These are phyloP conservation scores for Rubia balearica DNA, from an alignment of 305 asterid genomes.

Conservation along the genomic window DNA sequence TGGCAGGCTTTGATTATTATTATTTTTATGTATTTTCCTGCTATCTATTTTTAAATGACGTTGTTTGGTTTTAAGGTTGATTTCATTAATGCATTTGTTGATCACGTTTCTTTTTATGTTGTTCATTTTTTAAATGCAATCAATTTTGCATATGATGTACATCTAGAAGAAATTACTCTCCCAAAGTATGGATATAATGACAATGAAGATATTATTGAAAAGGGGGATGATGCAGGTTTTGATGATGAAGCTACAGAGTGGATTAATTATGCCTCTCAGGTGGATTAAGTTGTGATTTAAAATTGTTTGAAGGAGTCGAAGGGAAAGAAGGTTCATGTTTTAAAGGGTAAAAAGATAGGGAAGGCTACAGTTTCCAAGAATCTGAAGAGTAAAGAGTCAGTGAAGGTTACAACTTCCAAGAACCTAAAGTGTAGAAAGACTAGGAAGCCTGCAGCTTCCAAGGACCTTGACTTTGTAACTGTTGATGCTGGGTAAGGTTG, in stretches of 20 bases:
- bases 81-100: not conserved
- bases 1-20: too few species aligned
- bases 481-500: not conserved
- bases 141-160: not conserved
- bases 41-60: too few species aligned
- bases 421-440: too few species aligned
- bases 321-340: not conserved
- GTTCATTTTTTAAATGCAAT: not conserved
- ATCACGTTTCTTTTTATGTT: not conserved
- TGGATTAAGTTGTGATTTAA: not conserved
- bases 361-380: too few species aligned
- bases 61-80: too few species aligned
- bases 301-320: not conserved
- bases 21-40: too few species aligned
- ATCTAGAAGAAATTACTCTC: not conserved
- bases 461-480: not conserved
- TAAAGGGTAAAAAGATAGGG: not conserved
- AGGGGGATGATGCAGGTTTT: not conserved
- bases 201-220: not conserved
- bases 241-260: not conserved
- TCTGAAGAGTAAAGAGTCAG: too few species aligned
- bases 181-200: not conserved
- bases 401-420: too few species aligned
- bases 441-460: not conserved
- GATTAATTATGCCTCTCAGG: not conserved